Base-by-base conservation (phyloP, 2,329 filamentous ascomycete genomes). In the Monosporascus sp. region DNA sequence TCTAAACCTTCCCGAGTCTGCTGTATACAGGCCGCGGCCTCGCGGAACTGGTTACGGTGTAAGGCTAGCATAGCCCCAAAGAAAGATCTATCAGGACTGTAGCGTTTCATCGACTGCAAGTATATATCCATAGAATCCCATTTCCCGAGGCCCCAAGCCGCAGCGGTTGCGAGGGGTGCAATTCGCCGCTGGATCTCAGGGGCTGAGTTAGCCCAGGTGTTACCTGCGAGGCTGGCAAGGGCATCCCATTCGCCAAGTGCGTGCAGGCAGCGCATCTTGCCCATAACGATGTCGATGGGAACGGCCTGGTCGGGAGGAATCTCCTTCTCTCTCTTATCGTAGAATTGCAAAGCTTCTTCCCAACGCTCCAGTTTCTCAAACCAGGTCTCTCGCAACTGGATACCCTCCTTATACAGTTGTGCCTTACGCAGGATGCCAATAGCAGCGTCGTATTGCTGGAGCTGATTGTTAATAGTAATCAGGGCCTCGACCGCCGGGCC, bases 121-220 rank as follows among this genome's bases (percentile, higher is more conserved):
- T 99, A 99, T 53, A 88, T 91, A 69, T 99, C 94, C 94, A 99
- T 99, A 17, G 93, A 84, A 62, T 97, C 93, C 89, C 95, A 99
- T 68, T 97, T 95, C 57, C 89, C 88, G 58, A 96, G 81, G 51
- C 93, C 93, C 94, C 94, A 99, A 15, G 95, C 93, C 40, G 94
- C 94, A 5, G 93, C 93, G 5, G 95, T 96, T 31, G 94, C 94
- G 44, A 99, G 80, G 51, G 92, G 92, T 31, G 94, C 94, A 68
- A 99, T 96, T 54, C 88, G 85, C 60, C 92, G 87, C 64, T 94
- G 89, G 55, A 97, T 87, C 57, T 97, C 94, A 5, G 88, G 81
- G 5, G 86, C 86, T 7, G 93, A 94, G 67, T 92, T 91, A 60
- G 89, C 84, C 94, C 94, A 99, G 50, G 93, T 96, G 67, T 92